A percentile compares a stretch with the other conserved stretches of the same genome.
These are phyloP conservation scores for Oryza longistaminata DNA, from an alignment of 176 grass and related monocot genomes.

Conservation along the genomic window DNA sequence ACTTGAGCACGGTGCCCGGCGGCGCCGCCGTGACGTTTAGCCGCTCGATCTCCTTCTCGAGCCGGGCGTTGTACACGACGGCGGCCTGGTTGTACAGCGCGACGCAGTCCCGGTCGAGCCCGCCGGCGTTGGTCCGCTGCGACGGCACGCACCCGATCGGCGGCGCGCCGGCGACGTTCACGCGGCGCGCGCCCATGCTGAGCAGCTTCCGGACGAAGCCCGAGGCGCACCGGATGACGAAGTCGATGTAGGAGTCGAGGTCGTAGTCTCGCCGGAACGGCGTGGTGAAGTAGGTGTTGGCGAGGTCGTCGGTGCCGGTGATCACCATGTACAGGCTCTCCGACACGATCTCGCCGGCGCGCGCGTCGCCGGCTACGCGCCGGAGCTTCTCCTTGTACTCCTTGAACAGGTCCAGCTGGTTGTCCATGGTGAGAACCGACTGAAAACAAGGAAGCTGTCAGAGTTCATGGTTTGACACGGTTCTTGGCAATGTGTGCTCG, in stretches of 20 bases:
- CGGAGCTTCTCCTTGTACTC: conserved; percentile 79
- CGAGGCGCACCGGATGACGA: conserved; percentile 57
- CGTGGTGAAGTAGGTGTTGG: conserved; percentile 85
- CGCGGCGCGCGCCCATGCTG: conserved; percentile 45
- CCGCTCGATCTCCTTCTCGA: conserved; percentile 59
- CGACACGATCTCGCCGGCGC: conserved; percentile 57
- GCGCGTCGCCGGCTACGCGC: conserved; percentile 45
- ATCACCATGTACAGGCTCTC: conserved; percentile 62
- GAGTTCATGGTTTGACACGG: neutral
- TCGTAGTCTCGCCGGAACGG: conserved; percentile 74
- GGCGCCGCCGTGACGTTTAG: conserved; percentile 56
- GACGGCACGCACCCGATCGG: conserved; percentile 89
- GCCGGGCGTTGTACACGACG: conserved; percentile 55
- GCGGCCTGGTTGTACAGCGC: conserved; percentile 72
- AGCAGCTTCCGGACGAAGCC: conserved; percentile 78
- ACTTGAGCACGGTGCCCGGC: conserved; percentile 48
- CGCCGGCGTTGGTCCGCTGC: conserved; percentile 76
- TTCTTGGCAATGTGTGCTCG: neutral
- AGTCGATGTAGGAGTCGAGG: conserved; percentile 79
- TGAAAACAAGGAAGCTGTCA: conserved; percentile 25
- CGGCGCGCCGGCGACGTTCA: conserved; percentile 50
- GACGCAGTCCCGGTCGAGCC: conserved; percentile 64
- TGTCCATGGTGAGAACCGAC: conserved; percentile 66
- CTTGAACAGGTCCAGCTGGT: conserved; percentile 79
- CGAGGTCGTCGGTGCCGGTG: conserved; percentile 70